Evolutionary conservation across 805 yeast genomes (phyloP).

Genomic region (Starmerella powellii): DNA sequence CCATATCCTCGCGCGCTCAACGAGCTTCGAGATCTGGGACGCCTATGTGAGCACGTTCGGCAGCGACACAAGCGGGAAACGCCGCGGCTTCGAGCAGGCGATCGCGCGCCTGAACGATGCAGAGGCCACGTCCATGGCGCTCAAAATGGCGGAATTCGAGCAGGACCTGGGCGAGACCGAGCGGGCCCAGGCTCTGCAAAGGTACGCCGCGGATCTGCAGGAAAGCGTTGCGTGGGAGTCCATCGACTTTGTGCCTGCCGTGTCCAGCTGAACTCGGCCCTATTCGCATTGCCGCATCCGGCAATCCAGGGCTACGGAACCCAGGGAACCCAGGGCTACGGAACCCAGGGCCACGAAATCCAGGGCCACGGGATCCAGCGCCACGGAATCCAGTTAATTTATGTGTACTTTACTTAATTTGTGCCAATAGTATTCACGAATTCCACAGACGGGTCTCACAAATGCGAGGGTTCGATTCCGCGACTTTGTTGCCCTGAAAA

Average conservation of each 20-base stretch:
- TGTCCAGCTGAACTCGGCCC: not conserved
- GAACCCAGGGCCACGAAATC: too few species aligned
- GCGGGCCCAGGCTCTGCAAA: conserved; percentile 53
- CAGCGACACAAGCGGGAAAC: conserved; percentile 26
- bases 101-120: conserved; percentile 37
- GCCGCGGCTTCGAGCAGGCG: conserved; percentile 44
- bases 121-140: conserved; percentile 35
- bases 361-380: too few species aligned
- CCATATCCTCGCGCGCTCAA: conserved; percentile 1
- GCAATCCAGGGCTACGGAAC: too few species aligned
- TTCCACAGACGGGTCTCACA: too few species aligned
- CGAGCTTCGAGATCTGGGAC: conserved; percentile 2
- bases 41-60: conserved; percentile 7
- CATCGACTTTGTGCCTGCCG: not conserved
- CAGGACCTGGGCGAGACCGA: conserved; percentile 37
- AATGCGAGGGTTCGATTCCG: too few species aligned
- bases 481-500: too few species aligned
- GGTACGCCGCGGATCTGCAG: conserved; percentile 32
- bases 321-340: too few species aligned
- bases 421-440: too few species aligned
- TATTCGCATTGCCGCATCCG: too few species aligned
- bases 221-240: not conserved
- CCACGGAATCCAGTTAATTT: too few species aligned
- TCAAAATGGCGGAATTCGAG: conserved; percentile 47
- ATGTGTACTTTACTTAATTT: too few species aligned